Conservation (phyloP, 192 early-diverging fungal genomes). For the Backusella sp. region DNA sequence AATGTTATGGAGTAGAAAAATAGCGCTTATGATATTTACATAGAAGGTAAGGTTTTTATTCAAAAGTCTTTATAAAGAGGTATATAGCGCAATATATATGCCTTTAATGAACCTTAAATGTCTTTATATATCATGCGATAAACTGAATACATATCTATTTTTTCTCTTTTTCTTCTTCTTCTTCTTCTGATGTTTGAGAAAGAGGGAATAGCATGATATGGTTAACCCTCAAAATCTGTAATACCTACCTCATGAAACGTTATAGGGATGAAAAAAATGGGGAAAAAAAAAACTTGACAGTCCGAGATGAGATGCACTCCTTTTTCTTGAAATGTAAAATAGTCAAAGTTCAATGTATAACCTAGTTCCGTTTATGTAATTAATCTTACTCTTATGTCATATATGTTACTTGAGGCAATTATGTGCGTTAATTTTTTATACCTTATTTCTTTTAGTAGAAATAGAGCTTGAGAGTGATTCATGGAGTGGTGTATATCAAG, state of each 20-base stretch:
- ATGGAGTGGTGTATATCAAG: background rate
- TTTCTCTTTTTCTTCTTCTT: background rate
- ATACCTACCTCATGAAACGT: background rate
- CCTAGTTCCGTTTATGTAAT: background rate
- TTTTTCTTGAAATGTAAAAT: background rate
- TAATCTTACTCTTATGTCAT: background rate
- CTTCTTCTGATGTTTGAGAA: background rate
- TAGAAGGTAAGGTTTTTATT: background rate
- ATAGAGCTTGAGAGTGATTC: background rate
- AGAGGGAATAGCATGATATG: background rate
- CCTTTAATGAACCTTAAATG: background rate
- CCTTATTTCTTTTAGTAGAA: background rate
- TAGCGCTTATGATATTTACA: background rate
- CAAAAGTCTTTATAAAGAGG: background rate
- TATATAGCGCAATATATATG: background rate
- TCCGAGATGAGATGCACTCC: background rate
- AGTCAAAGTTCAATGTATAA: background rate
- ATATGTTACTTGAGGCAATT: background rate
- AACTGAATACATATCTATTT: background rate
- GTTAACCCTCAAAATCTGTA: background rate
- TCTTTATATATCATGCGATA: background rate
- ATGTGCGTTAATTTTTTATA: background rate
- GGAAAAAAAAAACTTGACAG: background rate
- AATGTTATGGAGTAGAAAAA: background rate
- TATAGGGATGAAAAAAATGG: background rate